Base-by-base conservation (phyloP, 192 early-diverging fungal species). In the Geranomyces michiganensis region DNA sequence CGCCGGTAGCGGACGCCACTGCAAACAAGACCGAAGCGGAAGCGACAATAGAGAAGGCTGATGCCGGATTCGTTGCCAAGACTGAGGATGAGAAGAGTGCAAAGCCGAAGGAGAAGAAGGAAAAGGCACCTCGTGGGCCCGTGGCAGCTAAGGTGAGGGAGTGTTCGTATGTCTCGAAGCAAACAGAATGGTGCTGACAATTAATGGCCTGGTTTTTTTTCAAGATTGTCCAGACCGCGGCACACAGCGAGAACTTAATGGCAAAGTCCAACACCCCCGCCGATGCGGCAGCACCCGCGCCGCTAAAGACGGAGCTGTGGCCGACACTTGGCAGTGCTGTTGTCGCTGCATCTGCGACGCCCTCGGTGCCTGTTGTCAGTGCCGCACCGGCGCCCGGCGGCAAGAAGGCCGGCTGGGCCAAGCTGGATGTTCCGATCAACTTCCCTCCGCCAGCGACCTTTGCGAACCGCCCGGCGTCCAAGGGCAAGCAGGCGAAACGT, bases 401-500 rank as follows among this genome's bases (percentile, higher is more conserved):
- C 56, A 74, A 65, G 60, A 80, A 77, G 62, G 56, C 47, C 32
- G 75, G 73, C 24, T 81, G 80, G 80, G 72, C 80, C 0, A 81
- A 81, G 56, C 44, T 81, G 53, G 80, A 78, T 45, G 74, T 81
- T 26, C 66, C 77, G 13, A 81, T 81, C 47, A 64, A 76, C 29
- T 81, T 76, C 60, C 53, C 72, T 5, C 79, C 75, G 8, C 79
- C 73, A 17, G 0, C 65, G 15, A 62, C 78, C 24, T 56, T 43
- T 36, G 76, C 65, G 17, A 22, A 56, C 19, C 71, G 71, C 27
- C 14, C 19, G 63, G 21, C 58, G 13, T 14, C 53, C n/a, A 26
- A 56, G 17, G 17, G 17, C 22, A 68, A 68, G 66, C 0, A 24
- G 17, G 47, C 26, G 12, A 68, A 68, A 32, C 66, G 66, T 33